Evolutionary conservation across 2,329 filamentous ascomycete species (phyloP).

Genomic region (Pseudogymnoascus sp.): DNA sequence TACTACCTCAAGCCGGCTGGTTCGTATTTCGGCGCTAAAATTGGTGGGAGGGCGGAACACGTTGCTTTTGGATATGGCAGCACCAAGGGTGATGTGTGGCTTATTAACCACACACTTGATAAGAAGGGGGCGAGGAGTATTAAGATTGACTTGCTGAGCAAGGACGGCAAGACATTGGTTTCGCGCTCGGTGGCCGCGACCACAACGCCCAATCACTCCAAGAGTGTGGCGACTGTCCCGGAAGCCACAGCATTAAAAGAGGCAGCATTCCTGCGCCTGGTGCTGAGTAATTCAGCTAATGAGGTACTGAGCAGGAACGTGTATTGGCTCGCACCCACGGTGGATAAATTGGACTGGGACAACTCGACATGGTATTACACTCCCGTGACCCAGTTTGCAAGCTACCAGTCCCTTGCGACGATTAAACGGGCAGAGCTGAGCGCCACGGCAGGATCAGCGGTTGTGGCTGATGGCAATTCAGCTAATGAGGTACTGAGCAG

Average conservation of each 20-base stretch:
- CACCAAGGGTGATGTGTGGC: conserved; percentile 34
- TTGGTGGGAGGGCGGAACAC: conserved; percentile 43
- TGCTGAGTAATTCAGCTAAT: conserved; percentile 32
- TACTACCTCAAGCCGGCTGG: conserved; percentile 53
- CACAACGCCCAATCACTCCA: conserved; percentile 41
- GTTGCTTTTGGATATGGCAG: conserved; percentile 47
- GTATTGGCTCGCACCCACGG: conserved; percentile 47
- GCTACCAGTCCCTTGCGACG: conserved; percentile 40
- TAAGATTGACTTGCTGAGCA: conserved; percentile 42
- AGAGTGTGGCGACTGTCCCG: conserved; percentile 29
- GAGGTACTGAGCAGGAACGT: conserved; percentile 46
- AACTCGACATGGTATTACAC: conserved; percentile 53
- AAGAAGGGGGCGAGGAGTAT: conserved; percentile 36
- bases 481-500: conserved; percentile 37
- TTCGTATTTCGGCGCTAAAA: conserved; percentile 53
- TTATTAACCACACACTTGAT: conserved; percentile 48
- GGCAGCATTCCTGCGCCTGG: conserved; percentile 44
- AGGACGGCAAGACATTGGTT: conserved; percentile 38
- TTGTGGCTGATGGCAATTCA: conserved; percentile 10
- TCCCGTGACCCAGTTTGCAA: conserved; percentile 44
- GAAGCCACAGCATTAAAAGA: conserved; percentile 31
- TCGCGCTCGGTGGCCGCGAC: conserved; percentile 26
- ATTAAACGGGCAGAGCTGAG: conserved; percentile 35
- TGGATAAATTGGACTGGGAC: conserved; percentile 48
- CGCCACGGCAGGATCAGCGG: conserved; percentile 19